phyloP scores from a whole-genome alignment of 2,329 filamentous ascomycete genomes.

The Ilyonectria destructans region DNA sequence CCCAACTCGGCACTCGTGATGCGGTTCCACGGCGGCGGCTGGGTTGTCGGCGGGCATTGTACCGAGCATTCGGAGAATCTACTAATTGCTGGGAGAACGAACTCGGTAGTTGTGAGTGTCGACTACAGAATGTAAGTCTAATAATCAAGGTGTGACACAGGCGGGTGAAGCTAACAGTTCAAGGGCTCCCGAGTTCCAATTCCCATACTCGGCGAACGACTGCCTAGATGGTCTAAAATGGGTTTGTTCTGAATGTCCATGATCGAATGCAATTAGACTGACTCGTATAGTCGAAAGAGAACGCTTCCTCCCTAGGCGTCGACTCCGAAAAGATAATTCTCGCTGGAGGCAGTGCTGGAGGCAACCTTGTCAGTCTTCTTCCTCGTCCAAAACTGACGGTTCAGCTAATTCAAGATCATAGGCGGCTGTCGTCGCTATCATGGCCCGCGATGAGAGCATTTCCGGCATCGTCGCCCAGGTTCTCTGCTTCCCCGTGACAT shows the following conservation, averaged over 20 bases:
- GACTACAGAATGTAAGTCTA: constrained; percentile 55
- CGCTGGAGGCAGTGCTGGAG: constrained; percentile 56
- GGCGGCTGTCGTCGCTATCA: constrained; percentile 50
- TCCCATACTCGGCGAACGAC: constrained; percentile 55
- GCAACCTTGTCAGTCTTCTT: constrained; percentile 51
- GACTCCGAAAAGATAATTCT: constrained; percentile 56
- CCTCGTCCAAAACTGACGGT: too few species aligned
- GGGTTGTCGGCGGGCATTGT: constrained; percentile 54
- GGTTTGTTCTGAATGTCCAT: constrained; percentile 44
- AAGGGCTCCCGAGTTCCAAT: constrained; percentile 58
- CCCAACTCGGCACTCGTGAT: constrained; percentile 49
- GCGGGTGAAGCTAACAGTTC: constrained; percentile 27
- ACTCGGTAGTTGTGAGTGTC: constrained; percentile 57
- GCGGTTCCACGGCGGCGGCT: constrained; percentile 58
- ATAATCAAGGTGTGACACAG: neutral
- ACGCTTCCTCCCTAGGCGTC: constrained; percentile 51
- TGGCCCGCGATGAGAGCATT: constrained; percentile 52
- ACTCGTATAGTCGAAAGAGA: constrained; percentile 49
- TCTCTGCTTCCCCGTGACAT: constrained; percentile 55
- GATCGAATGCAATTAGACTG: neutral
- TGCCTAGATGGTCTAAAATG: constrained; percentile 57
- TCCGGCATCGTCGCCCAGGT: constrained; percentile 54
- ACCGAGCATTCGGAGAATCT: constrained; percentile 56
- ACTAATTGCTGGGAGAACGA: constrained; percentile 51
- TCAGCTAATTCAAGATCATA: constrained; percentile 22